Evolutionary conservation across 768 basidiomycete genomes (phyloP), one percentile per base, ranked within the genome.

Genomic region (Naematelia encephala): DNA sequence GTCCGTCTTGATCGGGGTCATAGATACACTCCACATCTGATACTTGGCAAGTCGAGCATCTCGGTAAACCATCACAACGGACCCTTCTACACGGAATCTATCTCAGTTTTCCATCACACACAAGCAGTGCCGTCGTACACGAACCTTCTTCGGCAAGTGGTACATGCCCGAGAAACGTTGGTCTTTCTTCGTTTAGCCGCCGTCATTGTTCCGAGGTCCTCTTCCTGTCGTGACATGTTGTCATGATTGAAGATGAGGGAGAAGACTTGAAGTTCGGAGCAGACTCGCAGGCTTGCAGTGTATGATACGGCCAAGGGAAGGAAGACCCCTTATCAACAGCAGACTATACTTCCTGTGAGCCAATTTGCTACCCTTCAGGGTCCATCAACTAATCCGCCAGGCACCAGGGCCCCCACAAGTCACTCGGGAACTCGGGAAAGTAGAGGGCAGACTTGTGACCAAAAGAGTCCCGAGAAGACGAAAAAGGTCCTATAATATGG

Each of bases 11-110:
- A 14, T 64, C 50, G 0, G 62, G 53, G 28, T 65, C 70, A 67
- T 71, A 75, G 16, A 58, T 61, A 51, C 73, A 75, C 39, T 69
- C 67, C 64, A 69, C 73, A 22, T 69, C 72, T 57, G 67, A 73
- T 13, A 63, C 66, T 27, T 50, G 49, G 46, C 73, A 75, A 1
- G 73, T 75, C 12, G 64, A 58, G 54, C 73, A 75, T 1, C 58
- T 56, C 1, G 73, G 73, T 43, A 57, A 59, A 19, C 73, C 73
- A 58, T 73, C 71, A 53, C 73, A 75, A 49, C 70, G 70, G 22
- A 59, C 61, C 49, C 64, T 53, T 28, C 71, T 73, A 54, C 29
- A 29, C 19, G 23, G 23, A 16, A 25, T 21, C 26, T 39, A 50
- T 4, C 30, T 29, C 27, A 16, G 14, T 13, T 22, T 19, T 22